phyloP scores from a whole-genome alignment of 176 grass and related monocot species.

The Oryza rufipogon region DNA sequence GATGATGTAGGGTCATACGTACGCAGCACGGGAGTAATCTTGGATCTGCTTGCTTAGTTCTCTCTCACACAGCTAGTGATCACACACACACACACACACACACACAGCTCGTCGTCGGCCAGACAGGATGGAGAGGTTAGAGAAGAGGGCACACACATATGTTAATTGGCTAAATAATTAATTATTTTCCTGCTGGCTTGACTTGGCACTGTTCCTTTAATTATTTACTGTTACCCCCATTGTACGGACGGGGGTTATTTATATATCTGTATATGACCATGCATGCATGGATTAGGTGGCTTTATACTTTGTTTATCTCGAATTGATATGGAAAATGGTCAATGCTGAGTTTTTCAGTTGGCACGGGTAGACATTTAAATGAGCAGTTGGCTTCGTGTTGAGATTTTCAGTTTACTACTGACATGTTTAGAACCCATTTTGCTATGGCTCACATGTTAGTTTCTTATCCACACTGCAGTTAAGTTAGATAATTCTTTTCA shows the following conservation, averaged over 20 bases:
- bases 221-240: neutral
- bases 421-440: too few species aligned
- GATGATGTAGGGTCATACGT: slow-evolving; percentile 18
- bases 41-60: neutral
- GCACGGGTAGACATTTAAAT: neutral
- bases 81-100: too few species aligned
- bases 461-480: too few species aligned
- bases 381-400: too few species aligned
- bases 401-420: too few species aligned
- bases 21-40: slow-evolving; percentile 11
- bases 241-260: neutral
- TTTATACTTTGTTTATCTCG: neutral
- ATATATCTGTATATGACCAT: neutral
- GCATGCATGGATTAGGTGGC: neutral
- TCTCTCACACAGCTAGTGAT: neutral
- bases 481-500: too few species aligned
- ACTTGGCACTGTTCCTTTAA: neutral
- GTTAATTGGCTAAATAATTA: neutral
- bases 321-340: neutral
- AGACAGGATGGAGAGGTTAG: neutral
- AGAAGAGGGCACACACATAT: neutral
- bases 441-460: too few species aligned
- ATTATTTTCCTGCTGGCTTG: neutral
- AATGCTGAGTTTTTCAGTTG: neutral
- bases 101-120: neutral